These are phyloP conservation scores for Ramularia endophylla DNA, from an alignment of 2,329 filamentous ascomycete genomes.

Conservation along the genomic window DNA sequence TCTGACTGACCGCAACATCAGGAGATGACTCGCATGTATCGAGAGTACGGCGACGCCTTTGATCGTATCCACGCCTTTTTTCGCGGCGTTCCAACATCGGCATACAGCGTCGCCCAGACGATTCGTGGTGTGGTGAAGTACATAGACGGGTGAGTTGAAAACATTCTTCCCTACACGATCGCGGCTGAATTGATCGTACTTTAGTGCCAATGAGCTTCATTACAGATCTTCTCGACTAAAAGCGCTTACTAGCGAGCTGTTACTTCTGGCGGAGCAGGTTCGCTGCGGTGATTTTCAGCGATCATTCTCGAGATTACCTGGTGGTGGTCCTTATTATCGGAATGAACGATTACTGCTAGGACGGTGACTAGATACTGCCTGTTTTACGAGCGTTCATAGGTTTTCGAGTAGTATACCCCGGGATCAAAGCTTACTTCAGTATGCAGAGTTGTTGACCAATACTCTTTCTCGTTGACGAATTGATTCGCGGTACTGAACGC, in stretches of 20 bases:
- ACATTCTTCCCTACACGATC: too few relatives aligned
- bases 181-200: too few relatives aligned
- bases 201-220: too few relatives aligned
- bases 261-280: too few relatives aligned
- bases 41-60: constrained; percentile 4
- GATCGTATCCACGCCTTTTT: constrained; percentile 11
- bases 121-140: constrained; percentile 6
- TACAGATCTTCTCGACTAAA: too few relatives aligned
- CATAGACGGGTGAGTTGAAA: constrained; percentile 3
- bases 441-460: too few relatives aligned
- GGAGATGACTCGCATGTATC: constrained; percentile 6
- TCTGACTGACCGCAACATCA: neutral
- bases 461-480: too few relatives aligned
- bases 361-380: too few relatives aligned
- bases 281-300: neutral
- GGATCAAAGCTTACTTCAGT: too few relatives aligned
- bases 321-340: constrained; percentile 8
- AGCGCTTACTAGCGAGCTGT: too few relatives aligned
- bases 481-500: too few relatives aligned
- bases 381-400: neutral
- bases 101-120: constrained; percentile 2
- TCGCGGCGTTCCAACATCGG: neutral
- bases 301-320: constrained; percentile 4
- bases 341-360: constrained; percentile 1
- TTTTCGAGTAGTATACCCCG: neutral